phyloP scores from a whole-genome alignment of 2,329 filamentous ascomycete species.

The Penicillium sumatraense region DNA sequence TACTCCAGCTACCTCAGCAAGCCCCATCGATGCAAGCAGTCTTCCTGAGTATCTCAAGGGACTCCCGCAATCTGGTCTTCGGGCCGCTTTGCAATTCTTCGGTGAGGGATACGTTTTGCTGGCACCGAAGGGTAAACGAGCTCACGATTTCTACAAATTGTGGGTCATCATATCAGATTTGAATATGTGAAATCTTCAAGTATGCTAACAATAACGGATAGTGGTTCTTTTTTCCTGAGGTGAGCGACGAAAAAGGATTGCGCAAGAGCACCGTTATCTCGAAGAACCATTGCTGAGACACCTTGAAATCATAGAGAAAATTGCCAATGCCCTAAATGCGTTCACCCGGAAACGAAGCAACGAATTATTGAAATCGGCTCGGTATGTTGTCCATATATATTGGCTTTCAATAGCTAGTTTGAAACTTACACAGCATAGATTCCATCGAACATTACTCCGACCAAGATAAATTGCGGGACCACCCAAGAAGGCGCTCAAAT shows the following conservation, averaged over 20 bases:
- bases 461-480: neutral
- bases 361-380: slow-evolving; percentile 70
- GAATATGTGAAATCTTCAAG: neutral
- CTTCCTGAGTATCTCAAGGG: neutral
- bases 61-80: neutral
- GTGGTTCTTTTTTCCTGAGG: slow-evolving; percentile 27
- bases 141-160: neutral
- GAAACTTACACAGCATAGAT: slow-evolving; percentile 55
- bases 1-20: neutral
- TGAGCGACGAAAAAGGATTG: neutral
- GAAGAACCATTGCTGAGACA: neutral
- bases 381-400: too few relatives aligned
- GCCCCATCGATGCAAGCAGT: too few relatives aligned
- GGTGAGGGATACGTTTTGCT: neutral
- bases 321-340: slow-evolving; percentile 69
- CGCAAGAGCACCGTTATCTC: neutral
- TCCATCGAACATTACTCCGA: slow-evolving; percentile 36
- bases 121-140: neutral
- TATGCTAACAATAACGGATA: slow-evolving; percentile 2
- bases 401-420: too few relatives aligned
- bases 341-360: slow-evolving; percentile 73
- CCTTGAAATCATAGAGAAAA: slow-evolving; percentile 61
- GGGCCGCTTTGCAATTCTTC: neutral
- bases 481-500: neutral
- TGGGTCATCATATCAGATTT: neutral